A percentile compares a stretch with the other conserved stretches of the same genome.
These are phyloP conservation scores for Heliosperma pusillum DNA, from an alignment of 148 eudicot species.

Conservation along the genomic window DNA sequence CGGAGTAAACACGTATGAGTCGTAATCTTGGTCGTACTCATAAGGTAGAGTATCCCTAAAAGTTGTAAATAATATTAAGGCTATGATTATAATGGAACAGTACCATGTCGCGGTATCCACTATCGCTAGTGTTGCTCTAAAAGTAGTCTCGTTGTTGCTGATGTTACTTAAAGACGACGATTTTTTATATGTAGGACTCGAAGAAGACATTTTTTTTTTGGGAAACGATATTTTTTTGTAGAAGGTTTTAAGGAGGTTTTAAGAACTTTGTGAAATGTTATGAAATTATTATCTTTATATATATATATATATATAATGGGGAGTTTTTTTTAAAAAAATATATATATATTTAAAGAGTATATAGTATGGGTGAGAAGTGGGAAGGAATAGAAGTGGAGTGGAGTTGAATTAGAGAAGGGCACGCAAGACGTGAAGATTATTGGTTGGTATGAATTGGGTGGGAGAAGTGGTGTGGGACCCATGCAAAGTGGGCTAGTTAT, in stretches of 20 bases:
- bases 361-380: background rate
- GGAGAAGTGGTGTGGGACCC: slow-evolving; percentile 19
- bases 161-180: background rate
- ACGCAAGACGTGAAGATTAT: slow-evolving; percentile 19
- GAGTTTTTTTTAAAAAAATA: no score
- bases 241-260: background rate
- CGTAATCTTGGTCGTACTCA: background rate
- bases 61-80: slow-evolving; percentile 22
- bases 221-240: background rate
- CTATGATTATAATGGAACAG: slow-evolving; percentile 41
- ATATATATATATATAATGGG: background rate
- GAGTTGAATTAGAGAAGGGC: slow-evolving; percentile 7
- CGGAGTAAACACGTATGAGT: background rate
- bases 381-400: slow-evolving; percentile 15
- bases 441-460: slow-evolving; percentile 27
- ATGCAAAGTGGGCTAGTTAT: no score
- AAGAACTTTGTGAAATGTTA: background rate
- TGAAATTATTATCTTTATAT: background rate
- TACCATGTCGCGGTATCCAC: slow-evolving; percentile 53
- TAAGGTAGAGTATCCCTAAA: slow-evolving; percentile 21
- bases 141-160: background rate
- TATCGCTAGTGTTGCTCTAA: slow-evolving; percentile 24
- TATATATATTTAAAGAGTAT: no score
- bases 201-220: background rate
- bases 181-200: slow-evolving; percentile 1